Conservation (phyloP, 352 stramenopile genomes). For the Discostella stelligera region DNA sequence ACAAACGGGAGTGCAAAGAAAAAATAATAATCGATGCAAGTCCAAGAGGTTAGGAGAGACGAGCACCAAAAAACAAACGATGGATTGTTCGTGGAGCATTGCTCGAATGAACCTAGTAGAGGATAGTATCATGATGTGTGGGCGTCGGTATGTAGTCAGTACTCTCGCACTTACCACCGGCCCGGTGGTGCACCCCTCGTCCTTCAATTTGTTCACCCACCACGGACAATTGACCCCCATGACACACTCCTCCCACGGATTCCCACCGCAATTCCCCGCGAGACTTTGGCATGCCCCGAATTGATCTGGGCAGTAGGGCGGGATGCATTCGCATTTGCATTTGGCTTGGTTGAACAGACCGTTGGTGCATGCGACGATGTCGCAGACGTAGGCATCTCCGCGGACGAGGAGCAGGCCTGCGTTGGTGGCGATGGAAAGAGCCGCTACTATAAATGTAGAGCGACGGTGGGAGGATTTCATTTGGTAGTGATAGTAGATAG, state of each 20-base stretch:
- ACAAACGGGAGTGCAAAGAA: neutral
- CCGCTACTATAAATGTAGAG: neutral
- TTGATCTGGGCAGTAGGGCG: slow-evolving; percentile 4
- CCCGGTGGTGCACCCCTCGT: slow-evolving; percentile 1
- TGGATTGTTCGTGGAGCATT: too few species aligned
- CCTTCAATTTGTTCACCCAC: slow-evolving; percentile 6
- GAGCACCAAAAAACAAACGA: too few species aligned
- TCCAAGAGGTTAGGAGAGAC: too few species aligned
- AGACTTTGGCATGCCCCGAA: neutral
- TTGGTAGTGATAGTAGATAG: too few species aligned
- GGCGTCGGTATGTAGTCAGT: too few species aligned
- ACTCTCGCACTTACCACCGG: neutral
- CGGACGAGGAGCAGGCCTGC: neutral
- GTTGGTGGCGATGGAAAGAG: neutral
- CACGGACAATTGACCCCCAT: slow-evolving; percentile 15
- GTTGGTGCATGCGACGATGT: neutral
- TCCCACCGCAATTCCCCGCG: neutral
- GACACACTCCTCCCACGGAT: slow-evolving; percentile 8
- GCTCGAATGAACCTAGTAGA: neutral
- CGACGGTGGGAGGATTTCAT: neutral
- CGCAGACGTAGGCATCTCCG: neutral
- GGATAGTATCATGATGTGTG: neutral
- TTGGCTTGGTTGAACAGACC: slow-evolving; percentile 11
- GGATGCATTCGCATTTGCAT: slow-evolving; percentile 13
- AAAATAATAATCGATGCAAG: too few species aligned